Conservation (phyloP, 257 asterid genomes). For the Solanum infundibuliforme region DNA sequence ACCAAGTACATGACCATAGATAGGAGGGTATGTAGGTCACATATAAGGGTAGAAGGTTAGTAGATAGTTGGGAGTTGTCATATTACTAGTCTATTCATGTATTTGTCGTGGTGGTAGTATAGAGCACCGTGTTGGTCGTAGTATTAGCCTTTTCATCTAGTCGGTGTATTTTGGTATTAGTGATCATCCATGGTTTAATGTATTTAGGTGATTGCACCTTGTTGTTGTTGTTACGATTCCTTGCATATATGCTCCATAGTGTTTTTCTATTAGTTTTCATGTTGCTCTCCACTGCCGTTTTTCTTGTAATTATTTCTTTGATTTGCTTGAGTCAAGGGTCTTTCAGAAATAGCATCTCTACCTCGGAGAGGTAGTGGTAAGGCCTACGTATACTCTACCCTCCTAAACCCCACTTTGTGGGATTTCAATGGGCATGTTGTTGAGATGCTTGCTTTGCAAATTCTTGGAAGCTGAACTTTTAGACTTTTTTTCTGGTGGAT, state of each 20-base stretch:
- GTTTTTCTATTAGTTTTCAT: not conserved
- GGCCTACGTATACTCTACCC: not conserved
- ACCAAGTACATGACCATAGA: not conserved
- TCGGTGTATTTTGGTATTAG: not conserved
- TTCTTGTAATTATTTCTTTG: not conserved
- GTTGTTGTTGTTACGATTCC: not conserved
- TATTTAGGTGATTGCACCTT: not conserved
- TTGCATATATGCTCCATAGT: not conserved
- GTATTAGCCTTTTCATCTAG: not conserved
- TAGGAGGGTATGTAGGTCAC: not conserved
- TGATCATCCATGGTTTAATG: not conserved
- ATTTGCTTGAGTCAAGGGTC: not conserved
- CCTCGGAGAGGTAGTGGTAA: not conserved
- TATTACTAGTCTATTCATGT: not conserved
- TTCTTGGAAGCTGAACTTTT: not conserved
- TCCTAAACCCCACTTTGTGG: not conserved
- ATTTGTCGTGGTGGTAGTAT: not conserved
- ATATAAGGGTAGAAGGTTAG: not conserved
- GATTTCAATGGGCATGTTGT: not conserved
- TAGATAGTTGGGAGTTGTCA: not conserved
- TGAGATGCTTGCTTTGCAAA: not conserved
- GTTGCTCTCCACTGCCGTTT: not conserved
- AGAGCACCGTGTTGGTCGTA: not conserved
- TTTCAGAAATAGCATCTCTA: not conserved
- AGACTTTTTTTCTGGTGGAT: not conserved